A percentile compares a stretch with the other conserved stretches of the same genome.
These are phyloP conservation scores for Xerocomus potaroensis DNA, from an alignment of 768 basidiomycete genomes.

Conservation along the genomic window DNA sequence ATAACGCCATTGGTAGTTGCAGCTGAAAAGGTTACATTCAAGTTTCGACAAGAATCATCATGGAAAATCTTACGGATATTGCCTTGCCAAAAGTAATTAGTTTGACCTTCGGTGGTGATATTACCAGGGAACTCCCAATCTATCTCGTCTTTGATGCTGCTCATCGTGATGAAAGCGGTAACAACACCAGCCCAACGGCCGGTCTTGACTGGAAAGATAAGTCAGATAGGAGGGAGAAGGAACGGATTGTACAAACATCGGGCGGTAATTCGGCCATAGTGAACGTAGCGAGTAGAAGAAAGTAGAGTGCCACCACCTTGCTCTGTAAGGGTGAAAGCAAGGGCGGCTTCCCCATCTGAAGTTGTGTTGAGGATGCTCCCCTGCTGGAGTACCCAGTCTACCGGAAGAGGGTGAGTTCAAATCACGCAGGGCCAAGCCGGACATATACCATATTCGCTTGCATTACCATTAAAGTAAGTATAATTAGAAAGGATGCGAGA, in stretches of 20 bases:
- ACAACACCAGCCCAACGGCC: constrained; percentile 79
- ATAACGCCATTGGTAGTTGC: constrained; percentile 46
- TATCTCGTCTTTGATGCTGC: constrained; percentile 78
- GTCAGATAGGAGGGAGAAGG: neutral
- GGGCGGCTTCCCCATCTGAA: constrained; percentile 51
- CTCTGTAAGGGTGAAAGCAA: constrained; percentile 65
- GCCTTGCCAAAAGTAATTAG: constrained; percentile 80
- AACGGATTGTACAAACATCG: constrained; percentile 36
- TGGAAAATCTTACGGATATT: constrained; percentile 47
- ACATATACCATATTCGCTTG: constrained; percentile 57
- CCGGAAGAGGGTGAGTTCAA: neutral
- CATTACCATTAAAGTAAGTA: constrained; percentile 71
- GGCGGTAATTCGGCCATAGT: constrained; percentile 75
- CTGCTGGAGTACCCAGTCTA: constrained; percentile 70
- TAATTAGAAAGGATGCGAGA: constrained; percentile 63
- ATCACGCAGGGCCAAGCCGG: neutral
- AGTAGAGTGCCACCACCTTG: constrained; percentile 72
- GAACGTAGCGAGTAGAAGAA: constrained; percentile 75
- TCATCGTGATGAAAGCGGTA: constrained; percentile 84
- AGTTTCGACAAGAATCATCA: neutral
- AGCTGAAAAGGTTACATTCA: constrained; percentile 28
- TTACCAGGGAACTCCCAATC: constrained; percentile 83
- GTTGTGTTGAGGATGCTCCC: constrained; percentile 66
- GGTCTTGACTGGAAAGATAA: constrained; percentile 55
- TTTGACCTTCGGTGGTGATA: constrained; percentile 61